Conservation (phyloP, 108 stramenopile species). For the Skeletonema marinoi region DNA sequence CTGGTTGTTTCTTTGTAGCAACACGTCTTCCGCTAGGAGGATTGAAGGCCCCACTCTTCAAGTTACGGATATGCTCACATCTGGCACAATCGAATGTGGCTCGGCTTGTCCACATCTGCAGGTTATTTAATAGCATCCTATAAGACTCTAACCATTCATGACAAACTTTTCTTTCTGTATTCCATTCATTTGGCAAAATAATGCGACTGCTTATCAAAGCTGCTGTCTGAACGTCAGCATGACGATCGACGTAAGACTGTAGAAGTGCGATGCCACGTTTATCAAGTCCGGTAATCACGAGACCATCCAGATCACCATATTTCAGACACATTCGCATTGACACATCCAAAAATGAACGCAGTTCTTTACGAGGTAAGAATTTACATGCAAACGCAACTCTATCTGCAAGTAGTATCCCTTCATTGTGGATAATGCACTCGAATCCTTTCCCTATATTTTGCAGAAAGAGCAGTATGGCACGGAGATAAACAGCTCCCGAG, state of each 20-base stretch:
- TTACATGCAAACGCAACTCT: slow-evolving; percentile 80
- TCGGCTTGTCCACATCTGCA: slow-evolving; percentile 84
- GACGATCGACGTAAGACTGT: slow-evolving; percentile 76
- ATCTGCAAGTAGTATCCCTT: slow-evolving; percentile 66
- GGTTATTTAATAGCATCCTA: slow-evolving; percentile 68
- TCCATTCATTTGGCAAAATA: slow-evolving; percentile 68
- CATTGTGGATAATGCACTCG: slow-evolving; percentile 56
- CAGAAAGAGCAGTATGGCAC: slow-evolving; percentile 65
- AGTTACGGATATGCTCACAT: slow-evolving; percentile 62
- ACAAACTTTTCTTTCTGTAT: slow-evolving; percentile 56
- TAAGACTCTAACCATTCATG: slow-evolving; percentile 85
- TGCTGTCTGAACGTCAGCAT: slow-evolving; percentile 79
- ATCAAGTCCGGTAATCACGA: slow-evolving; percentile 77
- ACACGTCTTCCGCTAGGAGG: slow-evolving; percentile 11
- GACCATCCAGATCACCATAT: slow-evolving; percentile 74
- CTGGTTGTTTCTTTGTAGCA: slow-evolving; percentile 33
- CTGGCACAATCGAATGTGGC: slow-evolving; percentile 84
- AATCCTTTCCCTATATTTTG: slow-evolving; percentile 56
- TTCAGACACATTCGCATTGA: slow-evolving; percentile 63
- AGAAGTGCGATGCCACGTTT: slow-evolving; percentile 75
- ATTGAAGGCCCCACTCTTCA: slow-evolving; percentile 29
- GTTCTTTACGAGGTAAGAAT: slow-evolving; percentile 56
- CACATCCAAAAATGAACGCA: slow-evolving; percentile 58
- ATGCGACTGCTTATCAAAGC: slow-evolving; percentile 77
- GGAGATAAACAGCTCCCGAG: slow-evolving; percentile 63